Conservation (phyloP, 164 flowering plant species). For the Cinnamomum chago region DNA sequence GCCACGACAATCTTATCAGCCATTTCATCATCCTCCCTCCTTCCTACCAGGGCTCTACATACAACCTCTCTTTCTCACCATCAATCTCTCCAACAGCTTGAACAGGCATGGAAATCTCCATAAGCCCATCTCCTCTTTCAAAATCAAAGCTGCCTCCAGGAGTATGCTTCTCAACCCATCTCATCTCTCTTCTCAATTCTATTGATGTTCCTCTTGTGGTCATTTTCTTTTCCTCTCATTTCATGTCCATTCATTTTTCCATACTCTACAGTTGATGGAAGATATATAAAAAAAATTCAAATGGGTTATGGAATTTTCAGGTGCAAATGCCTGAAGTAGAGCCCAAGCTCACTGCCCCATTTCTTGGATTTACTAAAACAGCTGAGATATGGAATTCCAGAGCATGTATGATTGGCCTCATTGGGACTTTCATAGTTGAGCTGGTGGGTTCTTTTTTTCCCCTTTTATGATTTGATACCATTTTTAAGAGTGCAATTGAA, state of each 20-base stretch:
- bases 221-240: not conserved
- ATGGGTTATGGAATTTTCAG: constrained; percentile 30
- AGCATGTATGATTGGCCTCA: constrained; percentile 93
- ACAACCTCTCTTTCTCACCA: constrained; percentile 2
- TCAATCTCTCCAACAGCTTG: constrained; percentile 9
- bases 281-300: not conserved
- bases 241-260: not conserved
- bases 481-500: no score
- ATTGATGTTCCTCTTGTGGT: not conserved
- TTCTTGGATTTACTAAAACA: constrained; percentile 78
- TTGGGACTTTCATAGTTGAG: constrained; percentile 81
- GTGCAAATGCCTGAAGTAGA: constrained; percentile 67
- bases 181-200: not conserved
- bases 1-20: constrained; percentile 38
- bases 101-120: not conserved
- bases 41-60: constrained; percentile 13
- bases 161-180: constrained; percentile 23
- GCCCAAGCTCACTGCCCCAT: constrained; percentile 67
- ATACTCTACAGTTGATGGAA: no score
- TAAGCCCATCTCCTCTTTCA: constrained; percentile 29
- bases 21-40: constrained; percentile 27
- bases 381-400: constrained; percentile 95
- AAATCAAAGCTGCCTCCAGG: constrained; percentile 67
- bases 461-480: not conserved
- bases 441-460: constrained; percentile 37